Conservation (phyloP, 306 rosid genomes). For the Comarum palustre region DNA sequence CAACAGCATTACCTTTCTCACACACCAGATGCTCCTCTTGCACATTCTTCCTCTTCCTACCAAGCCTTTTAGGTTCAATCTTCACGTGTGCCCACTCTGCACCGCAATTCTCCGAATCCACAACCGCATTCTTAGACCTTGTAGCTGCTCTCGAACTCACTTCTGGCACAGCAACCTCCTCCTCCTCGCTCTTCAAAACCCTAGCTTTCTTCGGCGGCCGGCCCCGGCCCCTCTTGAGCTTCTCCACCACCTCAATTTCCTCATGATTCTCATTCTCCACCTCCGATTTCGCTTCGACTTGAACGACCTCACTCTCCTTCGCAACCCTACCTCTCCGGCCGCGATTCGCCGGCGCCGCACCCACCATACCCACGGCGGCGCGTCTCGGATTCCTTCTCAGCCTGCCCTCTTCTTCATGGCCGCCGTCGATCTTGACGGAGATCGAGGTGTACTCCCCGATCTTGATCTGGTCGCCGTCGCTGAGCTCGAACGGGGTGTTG, state of each 20-base stretch:
- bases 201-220: constrained; percentile 27
- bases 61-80: constrained; percentile 22
- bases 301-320: neutral
- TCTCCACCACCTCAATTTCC: constrained; percentile 3
- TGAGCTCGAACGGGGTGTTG: constrained; percentile 31
- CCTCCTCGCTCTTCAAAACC: constrained; percentile 27
- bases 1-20: neutral
- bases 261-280: neutral
- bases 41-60: neutral
- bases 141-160: constrained; percentile 22
- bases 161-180: neutral
- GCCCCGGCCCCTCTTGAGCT: constrained; percentile 16
- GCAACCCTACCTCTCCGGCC: constrained; percentile 4
- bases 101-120: constrained; percentile 24
- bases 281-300: neutral
- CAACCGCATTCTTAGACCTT: constrained; percentile 24
- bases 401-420: constrained; percentile 22
- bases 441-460: constrained; percentile 65
- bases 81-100: constrained; percentile 30
- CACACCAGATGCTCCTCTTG: neutral
- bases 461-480: constrained; percentile 49
- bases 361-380: constrained; percentile 15
- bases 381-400: constrained; percentile 51
- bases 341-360: constrained; percentile 7
- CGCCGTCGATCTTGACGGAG: constrained; percentile 27